These are phyloP conservation scores for Sporothrix pallida DNA, from an alignment of 2,329 filamentous ascomycete species.

Conservation along the genomic window DNA sequence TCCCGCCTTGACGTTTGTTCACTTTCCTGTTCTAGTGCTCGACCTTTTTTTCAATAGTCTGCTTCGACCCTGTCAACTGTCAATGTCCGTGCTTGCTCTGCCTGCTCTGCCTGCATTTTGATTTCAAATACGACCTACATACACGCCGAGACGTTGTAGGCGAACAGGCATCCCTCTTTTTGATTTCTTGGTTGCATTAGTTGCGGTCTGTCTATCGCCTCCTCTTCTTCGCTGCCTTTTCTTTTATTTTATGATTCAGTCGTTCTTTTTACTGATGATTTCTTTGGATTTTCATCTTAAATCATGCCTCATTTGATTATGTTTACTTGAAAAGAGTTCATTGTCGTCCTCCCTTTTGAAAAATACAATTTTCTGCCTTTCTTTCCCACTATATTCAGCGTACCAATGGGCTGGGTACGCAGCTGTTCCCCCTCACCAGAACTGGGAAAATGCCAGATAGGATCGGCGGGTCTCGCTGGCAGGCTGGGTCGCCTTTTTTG, in stretches of 20 bases:
- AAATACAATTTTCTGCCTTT: not conserved
- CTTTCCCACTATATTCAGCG: conserved; percentile 5
- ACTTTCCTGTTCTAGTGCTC: not conserved
- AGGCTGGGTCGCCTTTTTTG: not conserved
- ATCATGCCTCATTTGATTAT: not conserved
- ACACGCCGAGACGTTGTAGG: not conserved
- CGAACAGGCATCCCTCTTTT: not conserved
- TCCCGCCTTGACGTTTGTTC: not conserved
- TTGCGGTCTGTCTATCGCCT: too few relatives aligned
- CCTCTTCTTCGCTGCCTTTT: not conserved
- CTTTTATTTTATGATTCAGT: not conserved
- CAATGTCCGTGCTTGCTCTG: conserved; percentile 2
- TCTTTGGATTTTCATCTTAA: not conserved
- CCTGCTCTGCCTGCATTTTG: not conserved
- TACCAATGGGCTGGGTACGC: conserved; percentile 3
- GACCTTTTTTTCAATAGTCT: conserved; percentile 5
- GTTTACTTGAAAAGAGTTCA: not conserved
- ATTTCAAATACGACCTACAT: not conserved
- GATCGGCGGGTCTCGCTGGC: conserved; percentile 2
- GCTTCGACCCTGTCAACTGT: too few relatives aligned
- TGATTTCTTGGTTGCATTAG: too few relatives aligned
- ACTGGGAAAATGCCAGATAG: not conserved
- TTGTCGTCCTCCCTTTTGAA: not conserved
- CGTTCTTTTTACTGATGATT: too few relatives aligned
- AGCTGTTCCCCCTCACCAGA: not conserved